These are phyloP conservation scores for Kazachstania sp. DNA, from an alignment of 1,139 yeast species.

Conservation along the genomic window DNA sequence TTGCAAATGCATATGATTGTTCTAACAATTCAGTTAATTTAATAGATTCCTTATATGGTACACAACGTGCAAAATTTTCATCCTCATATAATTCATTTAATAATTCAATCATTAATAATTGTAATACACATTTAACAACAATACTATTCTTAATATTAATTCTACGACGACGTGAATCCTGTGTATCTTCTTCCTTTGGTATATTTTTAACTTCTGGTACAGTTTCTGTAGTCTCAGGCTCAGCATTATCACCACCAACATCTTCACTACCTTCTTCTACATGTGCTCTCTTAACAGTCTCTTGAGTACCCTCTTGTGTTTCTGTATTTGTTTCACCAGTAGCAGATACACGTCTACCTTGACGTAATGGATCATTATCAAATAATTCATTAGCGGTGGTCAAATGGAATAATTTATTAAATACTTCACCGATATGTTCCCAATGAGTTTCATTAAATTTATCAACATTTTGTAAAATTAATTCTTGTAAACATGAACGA, in stretches of 20 bases:
- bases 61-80: slow-evolving; percentile 55
- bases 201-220: not conserved
- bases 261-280: slow-evolving; percentile 31
- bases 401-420: slow-evolving; percentile 59
- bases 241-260: slow-evolving; percentile 22
- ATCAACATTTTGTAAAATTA: slow-evolving; percentile 64
- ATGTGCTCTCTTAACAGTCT: slow-evolving; percentile 28
- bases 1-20: slow-evolving; percentile 72
- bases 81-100: slow-evolving; percentile 67
- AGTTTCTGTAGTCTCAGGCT: not conserved
- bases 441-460: slow-evolving; percentile 63
- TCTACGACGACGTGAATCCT: slow-evolving; percentile 19
- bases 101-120: slow-evolving; percentile 79
- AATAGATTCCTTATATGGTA: slow-evolving; percentile 59
- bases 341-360: slow-evolving; percentile 25
- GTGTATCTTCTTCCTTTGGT: not conserved
- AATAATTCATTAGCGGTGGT: slow-evolving; percentile 86
- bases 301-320: slow-evolving; percentile 9
- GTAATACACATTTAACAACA: slow-evolving; percentile 87
- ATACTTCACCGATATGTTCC: slow-evolving; percentile 57
- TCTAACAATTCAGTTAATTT: slow-evolving; percentile 52
- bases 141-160: slow-evolving; percentile 61
- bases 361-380: slow-evolving; percentile 53
- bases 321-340: not conserved
- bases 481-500: slow-evolving; percentile 72